phyloP scores from a whole-genome alignment of 148 eudicot species.

The Diospyros lotus region DNA sequence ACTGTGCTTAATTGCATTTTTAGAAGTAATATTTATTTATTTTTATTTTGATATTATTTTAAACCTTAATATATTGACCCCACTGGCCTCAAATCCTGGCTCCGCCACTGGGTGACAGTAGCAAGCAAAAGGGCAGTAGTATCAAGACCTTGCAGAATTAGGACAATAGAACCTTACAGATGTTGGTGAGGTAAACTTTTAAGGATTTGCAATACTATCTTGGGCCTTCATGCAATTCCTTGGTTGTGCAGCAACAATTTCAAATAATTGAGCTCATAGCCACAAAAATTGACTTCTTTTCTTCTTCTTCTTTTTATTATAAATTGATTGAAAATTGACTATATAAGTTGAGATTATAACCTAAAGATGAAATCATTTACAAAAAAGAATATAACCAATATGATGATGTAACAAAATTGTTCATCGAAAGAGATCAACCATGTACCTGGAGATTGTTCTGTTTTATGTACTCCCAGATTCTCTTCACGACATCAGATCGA shows the following conservation, averaged over 20 bases:
- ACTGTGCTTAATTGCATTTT: too few relatives aligned
- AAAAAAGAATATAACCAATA: background rate
- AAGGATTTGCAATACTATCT: background rate
- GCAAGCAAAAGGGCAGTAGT: background rate
- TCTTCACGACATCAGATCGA: slow-evolving; percentile 69
- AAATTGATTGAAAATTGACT: background rate
- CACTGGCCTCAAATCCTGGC: too few relatives aligned
- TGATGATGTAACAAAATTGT: background rate
- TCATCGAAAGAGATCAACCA: background rate
- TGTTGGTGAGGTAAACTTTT: background rate
- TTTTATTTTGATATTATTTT: too few relatives aligned
- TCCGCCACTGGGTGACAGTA: too few relatives aligned
- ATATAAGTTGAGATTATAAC: background rate
- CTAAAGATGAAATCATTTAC: too few relatives aligned
- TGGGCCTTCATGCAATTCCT: background rate
- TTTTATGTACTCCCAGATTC: slow-evolving; percentile 85
- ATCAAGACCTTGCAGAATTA: background rate
- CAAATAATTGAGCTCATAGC: background rate
- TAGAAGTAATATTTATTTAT: too few relatives aligned
- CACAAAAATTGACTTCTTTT: too few relatives aligned
- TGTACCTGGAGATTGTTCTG: slow-evolving; percentile 74
- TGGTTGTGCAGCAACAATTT: background rate
- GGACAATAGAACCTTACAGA: background rate
- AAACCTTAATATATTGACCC: too few relatives aligned
- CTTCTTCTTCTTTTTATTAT: background rate